phyloP scores from a whole-genome alignment of 768 basidiomycete genomes.

The Tubosaeta sp. region DNA sequence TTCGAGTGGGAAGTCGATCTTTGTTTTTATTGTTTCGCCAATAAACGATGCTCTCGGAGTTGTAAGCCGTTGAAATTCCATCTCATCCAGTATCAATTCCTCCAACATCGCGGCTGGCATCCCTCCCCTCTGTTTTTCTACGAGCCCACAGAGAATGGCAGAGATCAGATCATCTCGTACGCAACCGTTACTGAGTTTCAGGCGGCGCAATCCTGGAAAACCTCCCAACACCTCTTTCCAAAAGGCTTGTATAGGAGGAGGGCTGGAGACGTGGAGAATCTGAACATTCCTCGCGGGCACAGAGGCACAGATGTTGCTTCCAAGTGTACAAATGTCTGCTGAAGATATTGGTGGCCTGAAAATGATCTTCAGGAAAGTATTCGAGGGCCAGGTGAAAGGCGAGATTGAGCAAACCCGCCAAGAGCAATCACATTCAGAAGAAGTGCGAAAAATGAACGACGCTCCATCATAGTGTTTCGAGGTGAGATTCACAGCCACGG shows the following conservation, averaged over 20 bases:
- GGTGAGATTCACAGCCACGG: not conserved
- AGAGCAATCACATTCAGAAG: not conserved
- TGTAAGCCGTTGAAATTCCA: not conserved
- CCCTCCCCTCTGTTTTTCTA: not conserved
- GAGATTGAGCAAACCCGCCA: not conserved
- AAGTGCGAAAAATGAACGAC: not conserved
- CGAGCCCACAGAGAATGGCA: not conserved
- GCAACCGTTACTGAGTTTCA: not conserved
- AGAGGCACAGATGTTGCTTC: not conserved
- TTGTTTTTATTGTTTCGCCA: no score
- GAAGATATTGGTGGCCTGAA: not conserved
- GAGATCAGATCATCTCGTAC: not conserved
- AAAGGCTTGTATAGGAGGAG: not conserved
- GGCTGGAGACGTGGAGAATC: not conserved
- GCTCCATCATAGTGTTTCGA: not conserved
- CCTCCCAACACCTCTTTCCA: constrained; percentile 1
- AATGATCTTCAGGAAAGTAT: constrained; percentile 3
- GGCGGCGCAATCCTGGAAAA: not conserved
- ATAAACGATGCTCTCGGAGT: not conserved
- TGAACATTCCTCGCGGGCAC: not conserved
- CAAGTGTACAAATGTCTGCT: not conserved
- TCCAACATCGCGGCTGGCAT: not conserved
- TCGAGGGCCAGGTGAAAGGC: not conserved
- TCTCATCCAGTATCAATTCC: not conserved
- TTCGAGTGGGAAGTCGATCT: no score